Evolutionary conservation across 257 asterid species (phyloP), one percentile per base, ranked within the genome.

Genomic region (Capsicum rhomboideum): DNA sequence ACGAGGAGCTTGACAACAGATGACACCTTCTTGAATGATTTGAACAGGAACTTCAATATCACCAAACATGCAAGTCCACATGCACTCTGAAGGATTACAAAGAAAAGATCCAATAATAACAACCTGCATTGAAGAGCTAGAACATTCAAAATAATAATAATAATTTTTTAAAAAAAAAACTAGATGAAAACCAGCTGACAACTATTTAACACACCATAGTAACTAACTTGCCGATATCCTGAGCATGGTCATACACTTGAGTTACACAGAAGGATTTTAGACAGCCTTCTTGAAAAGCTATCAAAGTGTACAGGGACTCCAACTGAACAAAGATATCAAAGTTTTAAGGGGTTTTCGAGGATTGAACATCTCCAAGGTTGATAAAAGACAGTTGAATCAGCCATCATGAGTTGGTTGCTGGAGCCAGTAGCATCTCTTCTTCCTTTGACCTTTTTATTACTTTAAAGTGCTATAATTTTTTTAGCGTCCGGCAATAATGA

Each of bases 41-140:
- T 90, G 92, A 84, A 90, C 88, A 75, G 98, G 97, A 84, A 93
- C 97, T 93, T 97, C 97, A 82, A 86, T 90, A 88, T 91, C 94
- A 68, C 97, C 99, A 87, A 97, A 92, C 99, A 97, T 93, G 87
- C 98, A 97, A 80, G 92, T 93, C 98, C 98, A 97, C 40, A 82
- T 81, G 88, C 90, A 80, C 87, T 88, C 95, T 7, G 90, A 92
- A 50, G 96, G 90, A 85, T 92, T 92, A 83, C 90, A 92, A 88
- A 90, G 92, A 88, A 97, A 97, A 78, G 97, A 92, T 77, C 99
- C 99, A 83, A 92, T 87, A 79, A 95, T 88, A 88, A 93, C 78
- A 79, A 97, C 91, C 99, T 97, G 95, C 88, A 89, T 52, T 72
- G 86, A 29, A 49, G 82, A 84, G 21, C 71, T 81, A 53, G 52